Conservation (phyloP, 352 stramenopile species). For the Globisporangium irregulare region DNA sequence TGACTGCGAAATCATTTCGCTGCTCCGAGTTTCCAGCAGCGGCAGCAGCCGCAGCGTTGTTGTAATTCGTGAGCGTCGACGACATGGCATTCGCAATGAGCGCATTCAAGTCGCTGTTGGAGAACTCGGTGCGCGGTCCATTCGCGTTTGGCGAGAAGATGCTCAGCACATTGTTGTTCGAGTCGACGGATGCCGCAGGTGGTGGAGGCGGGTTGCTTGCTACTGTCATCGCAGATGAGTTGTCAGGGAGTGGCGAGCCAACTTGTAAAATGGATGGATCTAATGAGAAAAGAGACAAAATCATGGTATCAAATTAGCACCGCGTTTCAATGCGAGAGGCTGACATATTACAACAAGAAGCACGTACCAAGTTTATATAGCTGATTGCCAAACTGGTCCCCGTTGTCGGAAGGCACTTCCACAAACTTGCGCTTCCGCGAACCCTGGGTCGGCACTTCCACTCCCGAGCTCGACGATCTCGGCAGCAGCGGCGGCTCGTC, state of each 20-base stretch:
- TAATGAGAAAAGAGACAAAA: not conserved
- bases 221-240: conserved; percentile 35
- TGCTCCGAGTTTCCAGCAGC: conserved; percentile 1
- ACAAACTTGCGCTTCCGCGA: conserved; percentile 83
- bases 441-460: conserved; percentile 28
- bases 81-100: conserved; percentile 21
- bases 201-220: conserved; percentile 20
- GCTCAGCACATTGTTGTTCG: conserved; percentile 60
- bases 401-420: conserved; percentile 41
- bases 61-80: conserved; percentile 26
- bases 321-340: not conserved
- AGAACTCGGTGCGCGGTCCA: conserved; percentile 17
- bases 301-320: not conserved
- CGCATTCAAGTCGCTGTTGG: conserved; percentile 20
- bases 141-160: conserved; percentile 53
- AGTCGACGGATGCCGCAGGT: conserved; percentile 1
- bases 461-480: conserved; percentile 37
- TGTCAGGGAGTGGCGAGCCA: conserved; percentile 29
- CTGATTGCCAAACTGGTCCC: conserved; percentile 20
- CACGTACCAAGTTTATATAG: conserved; percentile 36
- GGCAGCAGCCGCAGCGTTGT: conserved; percentile 8
- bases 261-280: conserved; percentile 55
- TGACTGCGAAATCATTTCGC: not conserved
- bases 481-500: conserved; percentile 75
- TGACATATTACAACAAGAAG: not conserved